phyloP scores from a whole-genome alignment of 352 stramenopile genomes.

The Saprolegnia parasitica region DNA sequence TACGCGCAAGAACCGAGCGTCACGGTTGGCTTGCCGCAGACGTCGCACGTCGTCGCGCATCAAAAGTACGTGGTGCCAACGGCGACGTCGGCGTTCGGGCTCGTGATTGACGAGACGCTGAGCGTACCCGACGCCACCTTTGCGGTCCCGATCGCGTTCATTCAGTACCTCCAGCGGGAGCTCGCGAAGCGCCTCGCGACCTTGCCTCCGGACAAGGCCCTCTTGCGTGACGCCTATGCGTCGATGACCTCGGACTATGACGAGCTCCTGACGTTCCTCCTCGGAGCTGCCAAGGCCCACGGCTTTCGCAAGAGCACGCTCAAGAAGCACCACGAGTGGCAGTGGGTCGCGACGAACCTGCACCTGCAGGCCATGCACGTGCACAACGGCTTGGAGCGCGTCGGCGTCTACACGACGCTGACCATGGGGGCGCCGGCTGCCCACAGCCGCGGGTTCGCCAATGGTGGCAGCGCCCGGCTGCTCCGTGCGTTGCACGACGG shows the following conservation, averaged over 20 bases:
- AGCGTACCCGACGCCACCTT: conserved; percentile 69
- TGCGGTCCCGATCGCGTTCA: conserved; percentile 59
- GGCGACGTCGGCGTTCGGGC: conserved; percentile 39
- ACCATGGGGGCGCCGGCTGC: conserved; percentile 78
- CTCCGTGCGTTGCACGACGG: conserved; percentile 7
- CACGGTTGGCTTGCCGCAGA: conserved; percentile 40
- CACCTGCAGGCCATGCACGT: conserved; percentile 34
- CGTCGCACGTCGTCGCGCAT: conserved; percentile 65
- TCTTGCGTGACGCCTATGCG: conserved; percentile 34
- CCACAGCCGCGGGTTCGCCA: conserved; percentile 76
- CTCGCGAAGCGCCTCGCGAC: conserved; percentile 47
- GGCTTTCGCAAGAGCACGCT: conserved; percentile 80
- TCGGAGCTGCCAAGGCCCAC: conserved; percentile 34
- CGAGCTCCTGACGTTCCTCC: conserved; percentile 11
- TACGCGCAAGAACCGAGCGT: conserved; percentile 14
- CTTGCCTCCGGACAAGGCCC: conserved; percentile 49
- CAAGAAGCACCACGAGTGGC: conserved; percentile 73
- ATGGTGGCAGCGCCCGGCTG: conserved; percentile 43
- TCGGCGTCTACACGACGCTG: conserved; percentile 43
- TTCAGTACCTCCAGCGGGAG: conserved; percentile 69
- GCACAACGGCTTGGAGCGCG: conserved; percentile 16
- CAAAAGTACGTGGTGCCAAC: conserved; percentile 73
- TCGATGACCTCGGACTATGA: conserved; percentile 20
- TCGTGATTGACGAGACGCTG: conserved; percentile 75
- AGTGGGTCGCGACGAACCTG: conserved; percentile 81